Percentiles rank a stretch among this genome's conserved stretches.
phyloP scores from a whole-genome alignment of 192 early-diverging fungal species.

The Allomyces javanicus region DNA sequence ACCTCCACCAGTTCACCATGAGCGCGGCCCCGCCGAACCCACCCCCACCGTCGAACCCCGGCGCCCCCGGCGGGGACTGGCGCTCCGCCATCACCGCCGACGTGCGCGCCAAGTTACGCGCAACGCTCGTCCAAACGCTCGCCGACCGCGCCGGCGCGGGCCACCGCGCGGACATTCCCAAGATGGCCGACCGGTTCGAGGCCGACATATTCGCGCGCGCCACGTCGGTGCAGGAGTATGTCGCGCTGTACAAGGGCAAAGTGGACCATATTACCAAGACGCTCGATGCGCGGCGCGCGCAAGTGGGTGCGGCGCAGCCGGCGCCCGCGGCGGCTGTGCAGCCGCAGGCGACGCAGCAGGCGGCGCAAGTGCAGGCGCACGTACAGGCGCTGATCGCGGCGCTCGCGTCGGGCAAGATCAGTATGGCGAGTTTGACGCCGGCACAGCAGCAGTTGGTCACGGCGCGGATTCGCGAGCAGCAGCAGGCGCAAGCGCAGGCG shows the following conservation, averaged over 20 bases:
- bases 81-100: conserved; percentile 9
- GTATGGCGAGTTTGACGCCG: too few species aligned
- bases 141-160: conserved; percentile 8
- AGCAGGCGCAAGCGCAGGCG: too few species aligned
- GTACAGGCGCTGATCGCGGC: too few species aligned
- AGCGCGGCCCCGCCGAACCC: too few species aligned
- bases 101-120: conserved; percentile 8
- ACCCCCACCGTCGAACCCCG: too few species aligned
- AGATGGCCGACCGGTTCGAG: conserved; percentile 7
- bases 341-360: too few species aligned
- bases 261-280: conserved; percentile 7
- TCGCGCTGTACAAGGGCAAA: conserved; percentile 3
- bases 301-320: conserved; percentile 3
- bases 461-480: too few species aligned
- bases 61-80: conserved; percentile 9
- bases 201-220: conserved; percentile 6
- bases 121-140: conserved; percentile 2
- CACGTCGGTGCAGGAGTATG: conserved; percentile 13
- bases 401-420: too few species aligned
- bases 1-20: too few species aligned
- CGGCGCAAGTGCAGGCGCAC: too few species aligned
- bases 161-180: conserved; percentile 2
- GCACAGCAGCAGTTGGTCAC: too few species aligned
- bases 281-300: conserved; percentile 2
- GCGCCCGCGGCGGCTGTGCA: not conserved